Conservation (phyloP, 352 stramenopile species). For the Phytophthora constricta region DNA sequence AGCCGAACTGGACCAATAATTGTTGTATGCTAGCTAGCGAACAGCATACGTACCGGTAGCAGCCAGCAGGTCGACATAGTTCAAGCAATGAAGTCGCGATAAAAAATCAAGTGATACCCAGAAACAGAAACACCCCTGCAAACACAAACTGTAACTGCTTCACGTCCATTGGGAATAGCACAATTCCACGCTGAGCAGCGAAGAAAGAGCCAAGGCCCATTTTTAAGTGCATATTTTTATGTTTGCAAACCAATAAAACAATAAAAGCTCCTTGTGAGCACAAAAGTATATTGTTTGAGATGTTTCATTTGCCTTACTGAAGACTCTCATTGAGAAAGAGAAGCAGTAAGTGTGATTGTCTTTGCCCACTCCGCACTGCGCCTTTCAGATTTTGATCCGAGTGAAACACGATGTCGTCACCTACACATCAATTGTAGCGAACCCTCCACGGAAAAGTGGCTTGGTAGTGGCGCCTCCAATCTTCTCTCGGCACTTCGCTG, state of each 20-base stretch:
- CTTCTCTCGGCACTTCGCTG: conserved; percentile 26
- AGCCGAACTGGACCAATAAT: conserved; percentile 3
- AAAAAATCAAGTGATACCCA: conserved; percentile 12
- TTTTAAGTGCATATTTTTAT: not conserved
- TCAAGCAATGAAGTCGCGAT: conserved; percentile 1
- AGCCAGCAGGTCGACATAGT: not conserved
- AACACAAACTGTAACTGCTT: not conserved
- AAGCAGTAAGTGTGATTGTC: too few relatives aligned
- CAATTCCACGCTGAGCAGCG: too few relatives aligned
- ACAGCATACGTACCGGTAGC: not conserved
- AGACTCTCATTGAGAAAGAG: too few relatives aligned
- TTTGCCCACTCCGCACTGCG: too few relatives aligned
- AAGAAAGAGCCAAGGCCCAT: too few relatives aligned
- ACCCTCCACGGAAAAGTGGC: not conserved
- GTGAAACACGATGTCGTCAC: too few relatives aligned
- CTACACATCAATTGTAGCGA: not conserved
- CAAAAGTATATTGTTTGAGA: not conserved
- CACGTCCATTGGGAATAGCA: not conserved
- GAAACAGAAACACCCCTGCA: not conserved
- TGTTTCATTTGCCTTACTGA: too few relatives aligned
- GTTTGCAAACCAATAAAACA: not conserved
- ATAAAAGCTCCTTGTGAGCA: conserved; percentile 1
- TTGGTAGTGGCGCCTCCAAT: not conserved
- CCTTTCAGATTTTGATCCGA: too few relatives aligned
- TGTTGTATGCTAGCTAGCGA: conserved; percentile 20